These are phyloP conservation scores for Venturia nashicola DNA, from an alignment of 2,329 filamentous ascomycete species.

Conservation along the genomic window DNA sequence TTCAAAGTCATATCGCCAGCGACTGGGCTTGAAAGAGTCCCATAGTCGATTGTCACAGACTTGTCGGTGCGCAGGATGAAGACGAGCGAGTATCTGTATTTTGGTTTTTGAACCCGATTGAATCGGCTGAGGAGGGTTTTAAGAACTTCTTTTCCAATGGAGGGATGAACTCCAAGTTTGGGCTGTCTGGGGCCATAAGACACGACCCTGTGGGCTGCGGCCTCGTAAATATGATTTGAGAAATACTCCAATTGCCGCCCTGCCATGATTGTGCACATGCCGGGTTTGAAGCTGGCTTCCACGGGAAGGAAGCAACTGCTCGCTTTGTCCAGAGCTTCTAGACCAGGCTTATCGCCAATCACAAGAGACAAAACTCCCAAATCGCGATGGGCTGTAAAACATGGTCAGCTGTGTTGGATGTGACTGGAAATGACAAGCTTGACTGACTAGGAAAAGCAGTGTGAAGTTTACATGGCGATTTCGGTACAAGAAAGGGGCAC, in stretches of 20 bases:
- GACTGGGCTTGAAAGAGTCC: constrained; percentile 18
- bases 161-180: not conserved
- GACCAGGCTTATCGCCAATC: constrained; percentile 22
- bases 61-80: constrained; percentile 25
- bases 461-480: not conserved
- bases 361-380: constrained; percentile 23
- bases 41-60: constrained; percentile 17
- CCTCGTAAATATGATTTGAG: constrained; percentile 18
- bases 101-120: constrained; percentile 7
- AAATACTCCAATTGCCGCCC: constrained; percentile 21
- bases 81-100: constrained; percentile 23
- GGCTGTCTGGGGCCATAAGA: constrained; percentile 17
- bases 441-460: too few species aligned
- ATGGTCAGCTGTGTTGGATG: not conserved
- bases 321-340: constrained; percentile 19
- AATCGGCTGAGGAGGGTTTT: not conserved
- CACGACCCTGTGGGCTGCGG: constrained; percentile 24
- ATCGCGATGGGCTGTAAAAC: constrained; percentile 19
- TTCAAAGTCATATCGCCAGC: not conserved
- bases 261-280: constrained; percentile 18
- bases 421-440: not conserved
- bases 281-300: constrained; percentile 17
- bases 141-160: not conserved
- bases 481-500: not conserved
- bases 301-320: constrained; percentile 16